phyloP scores from a whole-genome alignment of 352 stramenopile species.

The Phytopythium delawarense region DNA sequence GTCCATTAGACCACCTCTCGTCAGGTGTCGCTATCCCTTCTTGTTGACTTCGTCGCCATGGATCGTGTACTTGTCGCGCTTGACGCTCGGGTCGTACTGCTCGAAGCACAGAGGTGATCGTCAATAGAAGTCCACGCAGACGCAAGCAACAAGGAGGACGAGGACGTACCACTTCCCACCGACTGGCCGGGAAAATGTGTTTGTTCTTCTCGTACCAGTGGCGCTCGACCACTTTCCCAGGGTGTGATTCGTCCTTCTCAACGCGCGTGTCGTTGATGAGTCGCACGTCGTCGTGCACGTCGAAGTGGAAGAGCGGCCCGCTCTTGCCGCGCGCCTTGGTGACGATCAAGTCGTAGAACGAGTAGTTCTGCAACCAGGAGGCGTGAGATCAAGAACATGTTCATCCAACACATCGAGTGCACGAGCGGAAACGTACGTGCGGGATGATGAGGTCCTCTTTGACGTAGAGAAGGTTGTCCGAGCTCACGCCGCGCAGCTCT shows the following conservation, averaged over 20 bases:
- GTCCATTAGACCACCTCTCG: not conserved
- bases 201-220: slow-evolving; percentile 99
- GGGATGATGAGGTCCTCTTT: slow-evolving; percentile 99
- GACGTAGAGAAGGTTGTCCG: slow-evolving; percentile 96
- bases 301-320: slow-evolving; percentile 97
- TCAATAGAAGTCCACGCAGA: not conserved
- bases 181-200: slow-evolving; percentile 98
- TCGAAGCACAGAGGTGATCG: not conserved
- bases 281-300: slow-evolving; percentile 92
- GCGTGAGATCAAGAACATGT: not conserved
- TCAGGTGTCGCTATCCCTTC: slow-evolving; percentile 16
- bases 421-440: slow-evolving; percentile 39
- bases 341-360: slow-evolving; percentile 99
- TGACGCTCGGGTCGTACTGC: slow-evolving; percentile 74
- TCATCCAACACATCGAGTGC: not conserved
- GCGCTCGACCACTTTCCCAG: slow-evolving; percentile 97
- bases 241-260: slow-evolving; percentile 98
- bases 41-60: slow-evolving; percentile 56
- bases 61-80: slow-evolving; percentile 82
- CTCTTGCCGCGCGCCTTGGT: slow-evolving; percentile 97
- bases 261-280: slow-evolving; percentile 91
- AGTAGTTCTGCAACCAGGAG: slow-evolving; percentile 79
- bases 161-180: slow-evolving; percentile 92
- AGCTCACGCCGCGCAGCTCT: slow-evolving; percentile 87
- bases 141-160: not conserved